Percentiles rank a stretch among this genome's conserved stretches.
Conservation (phyloP, 2,329 filamentous ascomycete species). For the Tolypocladium tropicale region DNA sequence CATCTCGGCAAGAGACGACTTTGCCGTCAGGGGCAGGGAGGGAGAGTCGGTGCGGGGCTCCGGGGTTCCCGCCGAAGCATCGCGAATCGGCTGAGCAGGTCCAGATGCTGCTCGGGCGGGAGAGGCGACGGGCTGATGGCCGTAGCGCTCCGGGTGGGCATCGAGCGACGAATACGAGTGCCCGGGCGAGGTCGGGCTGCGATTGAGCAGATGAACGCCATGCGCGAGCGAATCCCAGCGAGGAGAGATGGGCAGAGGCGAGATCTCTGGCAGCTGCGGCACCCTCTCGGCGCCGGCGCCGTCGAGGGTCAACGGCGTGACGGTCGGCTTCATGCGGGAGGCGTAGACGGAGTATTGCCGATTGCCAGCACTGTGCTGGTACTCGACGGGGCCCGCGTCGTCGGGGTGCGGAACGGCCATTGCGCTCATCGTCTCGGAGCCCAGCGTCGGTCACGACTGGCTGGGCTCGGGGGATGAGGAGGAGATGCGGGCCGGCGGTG, state of each 20-base stretch:
- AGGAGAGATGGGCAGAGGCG: slow-evolving; percentile 25
- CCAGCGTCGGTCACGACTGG: slow-evolving; percentile 7
- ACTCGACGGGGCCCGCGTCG: slow-evolving; percentile 3
- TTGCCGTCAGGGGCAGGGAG: slow-evolving; percentile 16
- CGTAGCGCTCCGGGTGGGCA: slow-evolving; percentile 1
- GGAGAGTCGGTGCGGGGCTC: slow-evolving; percentile 19
- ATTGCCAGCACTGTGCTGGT: slow-evolving; percentile 6
- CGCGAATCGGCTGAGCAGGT: slow-evolving; percentile 2
- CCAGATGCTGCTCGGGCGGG: neutral
- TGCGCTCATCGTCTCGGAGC: slow-evolving; percentile 10
- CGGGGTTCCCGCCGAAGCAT: neutral
- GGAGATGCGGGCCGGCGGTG: neutral
- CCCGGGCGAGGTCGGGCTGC: slow-evolving; percentile 2
- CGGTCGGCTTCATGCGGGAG: slow-evolving; percentile 9
- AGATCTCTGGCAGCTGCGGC: slow-evolving; percentile 15
- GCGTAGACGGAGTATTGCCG: slow-evolving; percentile 12
- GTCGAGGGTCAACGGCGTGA: slow-evolving; percentile 6
- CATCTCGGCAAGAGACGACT: slow-evolving; percentile 22
- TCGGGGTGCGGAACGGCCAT: slow-evolving; percentile 10
- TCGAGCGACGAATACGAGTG: neutral
- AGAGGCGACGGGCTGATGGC: neutral
- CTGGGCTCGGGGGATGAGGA: slow-evolving; percentile 1
- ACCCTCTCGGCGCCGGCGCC: neutral
- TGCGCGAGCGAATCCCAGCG: slow-evolving; percentile 34
- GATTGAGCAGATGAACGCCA: slow-evolving; percentile 13